Percentiles rank a stretch among this genome's conserved stretches.
Conservation (phyloP, 352 stramenopile species). For the Phytophthora brassicae region DNA sequence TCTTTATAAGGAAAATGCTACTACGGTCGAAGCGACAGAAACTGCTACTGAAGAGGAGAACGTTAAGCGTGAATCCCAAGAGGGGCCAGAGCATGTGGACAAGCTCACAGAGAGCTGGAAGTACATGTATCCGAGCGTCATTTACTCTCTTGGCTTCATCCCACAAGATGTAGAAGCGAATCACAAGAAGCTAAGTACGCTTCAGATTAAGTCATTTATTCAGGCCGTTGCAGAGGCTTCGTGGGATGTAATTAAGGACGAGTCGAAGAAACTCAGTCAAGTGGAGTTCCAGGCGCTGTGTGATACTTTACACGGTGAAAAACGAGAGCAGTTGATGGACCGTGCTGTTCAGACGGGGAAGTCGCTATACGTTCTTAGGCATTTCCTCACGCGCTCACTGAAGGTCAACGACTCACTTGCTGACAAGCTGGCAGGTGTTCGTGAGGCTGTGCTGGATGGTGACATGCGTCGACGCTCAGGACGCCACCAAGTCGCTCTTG, state of each 20-base stretch:
- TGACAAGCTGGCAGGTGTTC: slow-evolving; percentile 51
- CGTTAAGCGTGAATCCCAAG: slow-evolving; percentile 3
- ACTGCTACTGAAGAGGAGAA: slow-evolving; percentile 7
- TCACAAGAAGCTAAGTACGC: slow-evolving; percentile 72
- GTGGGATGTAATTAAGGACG: slow-evolving; percentile 54
- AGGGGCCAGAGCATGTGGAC: slow-evolving; percentile 14
- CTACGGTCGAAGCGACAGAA: background rate
- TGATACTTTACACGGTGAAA: slow-evolving; percentile 48
- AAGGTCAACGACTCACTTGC: slow-evolving; percentile 54
- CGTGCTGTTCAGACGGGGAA: slow-evolving; percentile 40
- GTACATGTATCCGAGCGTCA: slow-evolving; percentile 69
- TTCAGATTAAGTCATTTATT: slow-evolving; percentile 88
- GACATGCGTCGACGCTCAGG: slow-evolving; percentile 53
- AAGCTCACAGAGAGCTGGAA: slow-evolving; percentile 39
- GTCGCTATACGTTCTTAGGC: slow-evolving; percentile 67
- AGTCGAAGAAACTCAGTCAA: slow-evolving; percentile 50
- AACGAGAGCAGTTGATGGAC: slow-evolving; percentile 32
- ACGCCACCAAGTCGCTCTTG: slow-evolving; percentile 56
- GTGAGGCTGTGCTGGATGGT: slow-evolving; percentile 56
- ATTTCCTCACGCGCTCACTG: slow-evolving; percentile 61
- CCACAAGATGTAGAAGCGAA: slow-evolving; percentile 37
- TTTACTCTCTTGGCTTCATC: slow-evolving; percentile 74
- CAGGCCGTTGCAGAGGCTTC: slow-evolving; percentile 71
- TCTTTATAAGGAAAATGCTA: slow-evolving; percentile 1
- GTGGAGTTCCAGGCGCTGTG: slow-evolving; percentile 80